Percentiles rank a stretch among this genome's conserved stretches.
Conservation (phyloP, 1,284 basidiomycete species). For the Meripilus lineatus region DNA sequence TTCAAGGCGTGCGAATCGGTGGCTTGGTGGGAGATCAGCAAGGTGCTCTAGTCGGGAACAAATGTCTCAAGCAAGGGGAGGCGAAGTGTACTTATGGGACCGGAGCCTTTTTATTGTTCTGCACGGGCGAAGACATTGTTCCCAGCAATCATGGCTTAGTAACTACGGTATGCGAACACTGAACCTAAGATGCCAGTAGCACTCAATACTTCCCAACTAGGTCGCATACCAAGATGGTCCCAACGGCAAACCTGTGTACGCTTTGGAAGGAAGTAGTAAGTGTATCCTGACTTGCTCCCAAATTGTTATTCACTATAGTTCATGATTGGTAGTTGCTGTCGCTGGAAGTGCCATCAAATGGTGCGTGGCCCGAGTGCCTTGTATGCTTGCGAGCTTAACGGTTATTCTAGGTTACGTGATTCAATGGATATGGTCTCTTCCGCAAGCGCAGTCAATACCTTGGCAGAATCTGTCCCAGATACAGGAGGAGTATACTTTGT, state of each 20-base stretch:
- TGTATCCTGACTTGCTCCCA: constrained; percentile 16
- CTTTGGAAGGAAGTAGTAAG: constrained; percentile 90
- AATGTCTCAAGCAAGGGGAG: constrained; percentile 80
- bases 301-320: neutral
- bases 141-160: constrained; percentile 84
- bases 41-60: constrained; percentile 94
- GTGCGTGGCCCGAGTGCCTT: constrained; percentile 28
- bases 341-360: constrained; percentile 96
- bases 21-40: constrained; percentile 97
- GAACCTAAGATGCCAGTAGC: constrained; percentile 1
- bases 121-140: constrained; percentile 86
- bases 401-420: constrained; percentile 68
- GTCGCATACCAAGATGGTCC: constrained; percentile 91
- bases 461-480: constrained; percentile 75
- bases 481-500: constrained; percentile 98
- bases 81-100: constrained; percentile 97
- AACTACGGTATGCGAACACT: constrained; percentile 61
- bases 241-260: constrained; percentile 79
- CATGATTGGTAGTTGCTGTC: constrained; percentile 70
- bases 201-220: constrained; percentile 31
- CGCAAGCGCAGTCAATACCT: constrained; percentile 80
- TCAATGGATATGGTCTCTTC: constrained; percentile 81
- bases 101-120: constrained; percentile 93
- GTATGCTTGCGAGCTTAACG: constrained; percentile 4
- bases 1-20: constrained; percentile 81